Evolutionary conservation across 2,329 filamentous ascomycete genomes (phyloP).

Genomic region (Xylaria digitata): DNA sequence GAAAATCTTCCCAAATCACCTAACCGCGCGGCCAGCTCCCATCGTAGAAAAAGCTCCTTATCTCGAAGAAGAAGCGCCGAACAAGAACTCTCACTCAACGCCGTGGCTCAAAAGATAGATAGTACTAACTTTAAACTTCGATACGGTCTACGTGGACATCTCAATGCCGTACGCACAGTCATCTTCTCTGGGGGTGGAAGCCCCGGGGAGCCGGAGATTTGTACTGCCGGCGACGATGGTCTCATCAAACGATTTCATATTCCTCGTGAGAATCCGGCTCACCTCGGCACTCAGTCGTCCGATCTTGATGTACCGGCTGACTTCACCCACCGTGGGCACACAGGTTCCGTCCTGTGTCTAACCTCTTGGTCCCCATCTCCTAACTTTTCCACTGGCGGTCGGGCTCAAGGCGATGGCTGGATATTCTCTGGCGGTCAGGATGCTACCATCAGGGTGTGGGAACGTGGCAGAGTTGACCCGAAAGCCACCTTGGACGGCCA

Average conservation of each 20-base stretch:
- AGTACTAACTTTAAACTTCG: slow-evolving; percentile 87
- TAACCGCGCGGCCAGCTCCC: slow-evolving; percentile 72
- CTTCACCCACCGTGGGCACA: slow-evolving; percentile 94
- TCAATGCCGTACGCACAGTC: slow-evolving; percentile 92
- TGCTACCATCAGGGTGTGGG: slow-evolving; percentile 92
- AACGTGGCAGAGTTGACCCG: slow-evolving; percentile 91
- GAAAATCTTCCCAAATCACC: slow-evolving; percentile 86
- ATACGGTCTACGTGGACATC: slow-evolving; percentile 89
- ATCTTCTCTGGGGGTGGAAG: slow-evolving; percentile 98
- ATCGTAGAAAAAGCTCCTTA: slow-evolving; percentile 84
- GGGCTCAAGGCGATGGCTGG: slow-evolving; percentile 93
- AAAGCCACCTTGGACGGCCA: slow-evolving; percentile 95
- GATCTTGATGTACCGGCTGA: slow-evolving; percentile 93
- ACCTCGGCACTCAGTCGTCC: slow-evolving; percentile 66
- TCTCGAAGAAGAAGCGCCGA: slow-evolving; percentile 78
- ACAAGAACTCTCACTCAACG: slow-evolving; percentile 66
- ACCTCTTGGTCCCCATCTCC: slow-evolving; percentile 88
- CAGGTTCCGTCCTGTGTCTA: slow-evolving; percentile 87
- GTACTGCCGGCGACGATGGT: slow-evolving; percentile 94
- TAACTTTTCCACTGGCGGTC: slow-evolving; percentile 88
- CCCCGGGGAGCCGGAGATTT: slow-evolving; percentile 95
- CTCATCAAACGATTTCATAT: slow-evolving; percentile 98
- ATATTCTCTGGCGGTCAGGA: slow-evolving; percentile 98
- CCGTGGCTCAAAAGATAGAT: slow-evolving; percentile 70
- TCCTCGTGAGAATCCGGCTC: slow-evolving; percentile 75